A percentile compares a stretch with the other conserved stretches of the same genome.
phyloP scores from a whole-genome alignment of 176 grass and related monocot species.

The Raddia guianensis region DNA sequence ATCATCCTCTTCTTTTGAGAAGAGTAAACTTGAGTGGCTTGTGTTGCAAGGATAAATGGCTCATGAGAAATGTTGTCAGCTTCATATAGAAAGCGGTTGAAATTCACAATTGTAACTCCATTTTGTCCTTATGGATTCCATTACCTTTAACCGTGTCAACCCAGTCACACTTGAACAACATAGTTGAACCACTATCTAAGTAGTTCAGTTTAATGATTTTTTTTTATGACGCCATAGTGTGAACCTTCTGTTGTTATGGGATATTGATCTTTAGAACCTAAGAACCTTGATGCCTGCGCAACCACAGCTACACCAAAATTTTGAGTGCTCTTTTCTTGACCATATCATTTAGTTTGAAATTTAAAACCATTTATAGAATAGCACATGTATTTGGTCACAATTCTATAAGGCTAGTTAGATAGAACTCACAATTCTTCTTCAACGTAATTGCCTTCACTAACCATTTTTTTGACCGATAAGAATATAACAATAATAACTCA shows the following conservation, averaged over 20 bases:
- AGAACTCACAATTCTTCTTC: background rate
- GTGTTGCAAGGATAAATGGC: conserved; percentile 28
- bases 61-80: conserved; percentile 3
- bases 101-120: conserved; percentile 24
- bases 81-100: conserved; percentile 4
- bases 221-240: background rate
- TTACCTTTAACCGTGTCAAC: background rate
- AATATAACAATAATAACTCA: too few relatives aligned
- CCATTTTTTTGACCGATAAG: background rate
- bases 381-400: background rate
- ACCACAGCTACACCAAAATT: background rate
- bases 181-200: background rate
- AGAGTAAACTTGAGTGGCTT: conserved; percentile 10
- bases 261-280: conserved; percentile 7
- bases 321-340: background rate
- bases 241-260: background rate
- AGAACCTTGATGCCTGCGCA: conserved; percentile 4
- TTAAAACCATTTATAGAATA: conserved; percentile 1
- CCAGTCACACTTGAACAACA: conserved; percentile 24
- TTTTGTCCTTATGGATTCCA: background rate
- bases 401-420: background rate
- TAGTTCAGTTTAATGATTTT: background rate
- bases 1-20: too few relatives aligned
- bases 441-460: background rate
- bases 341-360: background rate